Base-by-base conservation (phyloP, 805 yeast genomes). In the Jamesozyma piceae region DNA sequence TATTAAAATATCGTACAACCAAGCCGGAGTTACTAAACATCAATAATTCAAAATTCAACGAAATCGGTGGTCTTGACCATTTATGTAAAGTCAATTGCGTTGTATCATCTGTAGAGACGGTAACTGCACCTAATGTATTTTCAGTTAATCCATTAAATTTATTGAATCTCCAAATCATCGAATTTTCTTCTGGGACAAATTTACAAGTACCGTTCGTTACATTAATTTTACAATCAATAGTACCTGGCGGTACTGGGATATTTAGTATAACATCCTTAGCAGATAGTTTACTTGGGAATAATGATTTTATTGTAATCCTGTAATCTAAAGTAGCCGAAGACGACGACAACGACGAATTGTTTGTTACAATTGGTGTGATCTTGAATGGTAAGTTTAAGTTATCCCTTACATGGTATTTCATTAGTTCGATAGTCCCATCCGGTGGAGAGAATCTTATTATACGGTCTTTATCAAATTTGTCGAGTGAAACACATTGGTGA, bases 401-500 rank as follows among this genome's bases (percentile, higher is more conserved):
- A 35, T 77, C 76, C 1, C 68, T 62, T 1, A 74, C 72, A 43
- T 80, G 68, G 62, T 87, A 88, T 29, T 76, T 70, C 89, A 88
- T 80, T 46, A 88, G 71, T 60, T 86, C 90, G 57, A 86, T 84
- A 40, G 78, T 76, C 0, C 95, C 95, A 63, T 87, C 95, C 1
- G 95, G 95, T 2, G 95, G 95, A 11, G 79, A 68, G 49, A 88
- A 87, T 37, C 73, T 75, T 44, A 88, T 81, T 20, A 75, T 65
- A 33, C 82, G 67, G 21, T 80, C 78, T 18, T 69, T 57, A 47
- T 83, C 87, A 60, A 81, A 85, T 50, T 75, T 73, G 44, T 75
- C 75, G 43, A 86, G 67, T 47, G 80, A 77, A 21, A 87, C 95
- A 61, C 95, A 84, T 53, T 85, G 90, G 62, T 87, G 95, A 63